These are phyloP conservation scores for Ampelomyces quisqualis DNA, from an alignment of 2,329 filamentous ascomycete genomes.

Conservation along the genomic window DNA sequence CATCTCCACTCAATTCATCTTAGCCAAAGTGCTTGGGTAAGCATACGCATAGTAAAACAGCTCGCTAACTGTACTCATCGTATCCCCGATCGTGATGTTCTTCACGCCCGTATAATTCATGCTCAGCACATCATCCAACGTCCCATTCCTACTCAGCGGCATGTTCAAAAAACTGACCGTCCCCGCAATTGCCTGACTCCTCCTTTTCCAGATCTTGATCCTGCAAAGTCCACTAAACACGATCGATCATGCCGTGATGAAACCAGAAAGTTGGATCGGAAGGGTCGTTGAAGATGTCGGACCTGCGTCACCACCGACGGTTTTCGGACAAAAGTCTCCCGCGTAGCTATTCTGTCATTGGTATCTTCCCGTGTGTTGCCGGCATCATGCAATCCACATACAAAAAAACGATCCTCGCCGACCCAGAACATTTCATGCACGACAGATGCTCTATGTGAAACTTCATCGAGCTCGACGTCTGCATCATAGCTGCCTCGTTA, in stretches of 20 bases:
- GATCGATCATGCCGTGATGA: constrained; percentile 52
- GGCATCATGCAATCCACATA: constrained; percentile 46
- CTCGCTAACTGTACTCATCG: constrained; percentile 46
- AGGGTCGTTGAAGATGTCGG: constrained; percentile 49
- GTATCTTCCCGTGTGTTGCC: constrained; percentile 46
- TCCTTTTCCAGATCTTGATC: constrained; percentile 44
- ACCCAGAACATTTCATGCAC: constrained; percentile 40
- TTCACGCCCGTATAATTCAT: constrained; percentile 9
- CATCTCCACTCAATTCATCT: too few species aligned
- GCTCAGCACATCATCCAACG: constrained; percentile 42
- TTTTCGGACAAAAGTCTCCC: too few species aligned
- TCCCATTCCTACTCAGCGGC: constrained; percentile 49
- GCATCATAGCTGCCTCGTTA: constrained; percentile 35
- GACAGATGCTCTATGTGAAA: constrained; percentile 49
- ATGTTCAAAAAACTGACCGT: constrained; percentile 49
- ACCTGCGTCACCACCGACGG: constrained; percentile 10
- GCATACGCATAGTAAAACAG: constrained; percentile 50
- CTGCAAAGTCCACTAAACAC: constrained; percentile 55
- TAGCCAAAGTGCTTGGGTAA: too few species aligned
- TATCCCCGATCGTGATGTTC: constrained; percentile 38
- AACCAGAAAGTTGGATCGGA: constrained; percentile 52
- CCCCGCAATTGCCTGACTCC: constrained; percentile 43
- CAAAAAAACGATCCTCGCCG: constrained; percentile 40
- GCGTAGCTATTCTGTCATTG: too few species aligned
- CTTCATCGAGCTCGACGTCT: constrained; percentile 48